Percentiles rank a stretch among this genome's conserved stretches.
phyloP scores from a whole-genome alignment of 2,329 filamentous ascomycete species.

The Xenosphaeropsis pyriputrescens region DNA sequence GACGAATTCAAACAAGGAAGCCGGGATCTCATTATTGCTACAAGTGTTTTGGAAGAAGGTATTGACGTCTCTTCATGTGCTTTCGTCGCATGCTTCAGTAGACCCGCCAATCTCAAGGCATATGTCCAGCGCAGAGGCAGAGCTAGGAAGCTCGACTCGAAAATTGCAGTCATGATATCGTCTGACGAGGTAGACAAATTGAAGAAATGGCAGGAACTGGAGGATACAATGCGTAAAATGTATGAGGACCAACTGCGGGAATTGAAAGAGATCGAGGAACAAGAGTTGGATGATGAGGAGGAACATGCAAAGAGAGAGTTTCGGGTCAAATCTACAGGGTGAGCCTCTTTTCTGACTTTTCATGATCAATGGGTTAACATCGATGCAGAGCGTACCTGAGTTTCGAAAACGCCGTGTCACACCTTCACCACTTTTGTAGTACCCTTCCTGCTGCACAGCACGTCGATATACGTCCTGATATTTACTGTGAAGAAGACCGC shows the following conservation, averaged over 20 bases:
- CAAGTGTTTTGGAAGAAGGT: conserved; percentile 48
- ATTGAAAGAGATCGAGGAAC: conserved; percentile 7
- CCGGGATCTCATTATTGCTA: conserved; percentile 44
- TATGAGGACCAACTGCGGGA: conserved; percentile 19
- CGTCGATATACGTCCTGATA: conserved; percentile 53
- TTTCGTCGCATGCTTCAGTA: conserved; percentile 48
- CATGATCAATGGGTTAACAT: conserved; percentile 4
- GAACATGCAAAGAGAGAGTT: conserved; percentile 22
- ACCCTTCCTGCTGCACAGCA: conserved; percentile 42
- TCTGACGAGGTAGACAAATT: conserved; percentile 19
- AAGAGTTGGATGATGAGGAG: conserved; percentile 9
- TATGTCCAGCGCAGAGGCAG: conserved; percentile 52
- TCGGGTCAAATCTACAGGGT: conserved; percentile 26
- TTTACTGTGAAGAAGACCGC: conserved; percentile 32
- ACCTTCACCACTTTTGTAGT: conserved; percentile 71
- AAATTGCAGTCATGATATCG: conserved; percentile 33
- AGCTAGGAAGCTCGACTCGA: conserved; percentile 41
- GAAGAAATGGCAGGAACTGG: conserved; percentile 48
- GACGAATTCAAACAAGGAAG: conserved; percentile 36
- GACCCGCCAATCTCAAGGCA: conserved; percentile 44
- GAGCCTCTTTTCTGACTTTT: conserved; percentile 5
- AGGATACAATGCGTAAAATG: conserved; percentile 48
- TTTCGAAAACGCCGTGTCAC: conserved; percentile 57
- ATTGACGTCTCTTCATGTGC: conserved; percentile 52
- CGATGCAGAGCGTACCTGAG: conserved; percentile 48